These are phyloP conservation scores for Volvox carteri DNA, from an alignment of 163 green algal genomes.

Conservation along the genomic window DNA sequence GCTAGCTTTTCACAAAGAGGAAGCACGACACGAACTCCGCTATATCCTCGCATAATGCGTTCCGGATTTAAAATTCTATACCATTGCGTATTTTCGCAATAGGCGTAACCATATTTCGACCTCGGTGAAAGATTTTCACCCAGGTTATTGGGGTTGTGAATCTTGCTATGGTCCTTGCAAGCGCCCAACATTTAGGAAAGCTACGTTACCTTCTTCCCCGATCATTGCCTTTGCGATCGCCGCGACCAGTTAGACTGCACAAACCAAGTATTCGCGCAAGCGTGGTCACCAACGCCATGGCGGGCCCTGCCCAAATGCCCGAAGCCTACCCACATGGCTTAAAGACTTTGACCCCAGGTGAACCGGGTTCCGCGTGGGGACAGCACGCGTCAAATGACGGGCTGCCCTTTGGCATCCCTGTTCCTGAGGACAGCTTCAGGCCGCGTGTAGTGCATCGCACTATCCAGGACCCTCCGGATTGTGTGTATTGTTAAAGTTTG, in stretches of 20 bases:
- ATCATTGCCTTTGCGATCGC: not conserved
- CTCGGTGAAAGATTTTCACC: not conserved
- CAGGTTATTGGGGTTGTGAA: not conserved
- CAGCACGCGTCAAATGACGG: too few relatives aligned
- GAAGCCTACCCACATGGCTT: conserved; percentile 67
- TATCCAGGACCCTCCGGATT: too few relatives aligned
- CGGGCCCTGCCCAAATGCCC: conserved; percentile 9
- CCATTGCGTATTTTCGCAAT: too few relatives aligned
- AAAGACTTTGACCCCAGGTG: conserved; percentile 53
- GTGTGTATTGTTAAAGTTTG: too few relatives aligned
- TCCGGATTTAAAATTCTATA: not conserved
- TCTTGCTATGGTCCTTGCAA: not conserved
- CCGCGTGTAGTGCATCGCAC: too few relatives aligned
- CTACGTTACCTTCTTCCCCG: not conserved
- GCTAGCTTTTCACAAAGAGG: not conserved
- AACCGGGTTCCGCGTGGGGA: not conserved
- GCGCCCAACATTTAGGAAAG: not conserved
- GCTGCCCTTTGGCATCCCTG: too few relatives aligned
- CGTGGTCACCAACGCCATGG: conserved; percentile 2
- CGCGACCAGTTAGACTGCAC: not conserved
- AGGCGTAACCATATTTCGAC: too few relatives aligned
- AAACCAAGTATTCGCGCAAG: not conserved
- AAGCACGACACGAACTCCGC: not conserved
- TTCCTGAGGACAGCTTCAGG: too few relatives aligned
- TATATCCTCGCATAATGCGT: not conserved